These are phyloP conservation scores for Ophiognomonia clavigignenti-juglandacearum DNA, from an alignment of 2,329 filamentous ascomycete species.

Conservation along the genomic window DNA sequence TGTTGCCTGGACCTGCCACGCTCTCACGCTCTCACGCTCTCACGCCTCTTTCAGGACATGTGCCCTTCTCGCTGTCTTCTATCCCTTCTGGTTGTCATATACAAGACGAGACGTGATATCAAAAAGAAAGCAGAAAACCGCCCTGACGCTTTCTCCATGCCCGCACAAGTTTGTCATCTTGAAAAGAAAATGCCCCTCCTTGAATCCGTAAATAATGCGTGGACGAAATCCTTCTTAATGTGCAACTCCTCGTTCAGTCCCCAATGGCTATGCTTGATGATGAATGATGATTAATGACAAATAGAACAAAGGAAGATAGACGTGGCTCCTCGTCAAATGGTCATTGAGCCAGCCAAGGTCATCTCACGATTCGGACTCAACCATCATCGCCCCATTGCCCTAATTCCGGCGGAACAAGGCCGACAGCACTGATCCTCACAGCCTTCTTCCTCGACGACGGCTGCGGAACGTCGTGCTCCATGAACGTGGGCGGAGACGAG, in stretches of 20 bases:
- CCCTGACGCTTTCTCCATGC: neutral
- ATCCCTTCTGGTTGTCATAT: too few species aligned
- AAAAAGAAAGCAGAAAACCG: neutral
- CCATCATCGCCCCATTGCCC: constrained; percentile 16
- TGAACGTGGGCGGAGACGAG: neutral
- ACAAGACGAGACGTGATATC: too few species aligned
- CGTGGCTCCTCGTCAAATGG: neutral
- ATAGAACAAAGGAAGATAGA: neutral
- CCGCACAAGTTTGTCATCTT: neutral
- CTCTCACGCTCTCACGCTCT: neutral
- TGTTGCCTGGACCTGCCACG: neutral
- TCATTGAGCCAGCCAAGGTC: neutral
- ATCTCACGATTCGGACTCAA: neutral
- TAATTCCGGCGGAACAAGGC: constrained; percentile 15
- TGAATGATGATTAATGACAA: neutral
- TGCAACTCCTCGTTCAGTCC: constrained; percentile 2
- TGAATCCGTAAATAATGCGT: neutral
- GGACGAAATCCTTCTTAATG: neutral
- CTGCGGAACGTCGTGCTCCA: constrained; percentile 7
- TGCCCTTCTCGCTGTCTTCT: neutral
- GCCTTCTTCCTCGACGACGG: constrained; percentile 27
- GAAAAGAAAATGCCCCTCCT: neutral
- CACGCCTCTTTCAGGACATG: neutral
- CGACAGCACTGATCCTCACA: constrained; percentile 32
- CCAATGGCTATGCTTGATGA: constrained; percentile 12